A percentile compares a stretch with the other conserved stretches of the same genome.
These are phyloP conservation scores for Apium graveolens DNA, from an alignment of 129 eudicot species.

Conservation along the genomic window DNA sequence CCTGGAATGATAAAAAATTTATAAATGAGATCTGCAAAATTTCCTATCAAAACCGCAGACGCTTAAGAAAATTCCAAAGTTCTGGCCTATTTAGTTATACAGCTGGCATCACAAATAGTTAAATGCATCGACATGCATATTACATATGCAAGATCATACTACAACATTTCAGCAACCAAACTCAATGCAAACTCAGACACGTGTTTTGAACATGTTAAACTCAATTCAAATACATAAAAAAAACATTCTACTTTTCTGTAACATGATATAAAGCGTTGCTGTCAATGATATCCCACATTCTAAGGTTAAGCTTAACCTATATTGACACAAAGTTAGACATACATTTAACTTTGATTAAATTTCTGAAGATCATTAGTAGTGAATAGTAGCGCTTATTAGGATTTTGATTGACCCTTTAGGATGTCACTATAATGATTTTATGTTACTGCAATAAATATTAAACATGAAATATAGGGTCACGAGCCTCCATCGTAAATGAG, in stretches of 20 bases:
- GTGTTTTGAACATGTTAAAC: background rate
- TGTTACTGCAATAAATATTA: background rate
- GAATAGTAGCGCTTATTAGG: background rate
- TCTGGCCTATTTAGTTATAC: background rate
- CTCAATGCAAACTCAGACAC: background rate
- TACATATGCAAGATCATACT: background rate
- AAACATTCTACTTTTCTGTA: too few relatives aligned
- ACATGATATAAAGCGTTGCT: background rate
- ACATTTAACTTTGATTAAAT: background rate
- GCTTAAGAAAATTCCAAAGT: background rate
- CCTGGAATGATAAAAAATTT: background rate
- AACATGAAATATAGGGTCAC: conserved; percentile 16
- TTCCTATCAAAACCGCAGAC: too few relatives aligned
- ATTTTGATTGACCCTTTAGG: background rate
- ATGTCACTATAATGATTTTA: conserved; percentile 3
- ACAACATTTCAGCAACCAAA: background rate
- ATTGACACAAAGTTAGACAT: background rate
- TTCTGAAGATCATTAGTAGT: background rate
- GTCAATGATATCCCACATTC: background rate
- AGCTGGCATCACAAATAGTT: background rate
- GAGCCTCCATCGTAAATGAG: conserved; percentile 96
- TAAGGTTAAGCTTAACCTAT: background rate
- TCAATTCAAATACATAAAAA: too few relatives aligned
- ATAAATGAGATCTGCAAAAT: background rate
- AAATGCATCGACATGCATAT: background rate